Percentiles rank a stretch among this genome's conserved stretches.
These are phyloP conservation scores for Metschnikowia anglica DNA, from an alignment of 805 yeast genomes.

Conservation along the genomic window DNA sequence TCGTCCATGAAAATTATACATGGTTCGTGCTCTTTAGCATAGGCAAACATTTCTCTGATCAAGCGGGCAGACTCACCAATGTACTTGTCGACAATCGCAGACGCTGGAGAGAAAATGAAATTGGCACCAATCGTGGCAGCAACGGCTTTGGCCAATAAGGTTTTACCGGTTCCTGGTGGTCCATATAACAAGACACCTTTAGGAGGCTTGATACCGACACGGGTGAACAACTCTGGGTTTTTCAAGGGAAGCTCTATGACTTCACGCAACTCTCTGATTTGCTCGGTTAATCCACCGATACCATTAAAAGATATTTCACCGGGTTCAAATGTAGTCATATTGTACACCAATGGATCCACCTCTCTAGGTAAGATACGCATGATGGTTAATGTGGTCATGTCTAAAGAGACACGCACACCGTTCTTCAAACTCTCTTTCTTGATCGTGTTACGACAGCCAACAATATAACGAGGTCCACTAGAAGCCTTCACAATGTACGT, in stretches of 20 bases:
- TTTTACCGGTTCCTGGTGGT: slow-evolving; percentile 98
- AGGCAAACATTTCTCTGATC: slow-evolving; percentile 96
- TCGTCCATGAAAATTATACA: slow-evolving; percentile 98
- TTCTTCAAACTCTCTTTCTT: slow-evolving; percentile 79
- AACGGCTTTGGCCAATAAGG: slow-evolving; percentile 93
- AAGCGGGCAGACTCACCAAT: slow-evolving; percentile 97
- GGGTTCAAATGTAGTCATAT: slow-evolving; percentile 98
- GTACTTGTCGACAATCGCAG: slow-evolving; percentile 96
- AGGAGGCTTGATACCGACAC: slow-evolving; percentile 99
- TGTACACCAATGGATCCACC: slow-evolving; percentile 96
- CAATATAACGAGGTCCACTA: slow-evolving; percentile 96
- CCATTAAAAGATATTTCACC: slow-evolving; percentile 94
- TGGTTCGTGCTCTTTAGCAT: slow-evolving; percentile 97
- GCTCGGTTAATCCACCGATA: slow-evolving; percentile 95
- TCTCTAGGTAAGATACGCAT: slow-evolving; percentile 97
- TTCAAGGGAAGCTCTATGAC: slow-evolving; percentile 96
- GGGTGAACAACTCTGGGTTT: slow-evolving; percentile 90
- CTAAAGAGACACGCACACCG: slow-evolving; percentile 95
- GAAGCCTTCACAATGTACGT: slow-evolving; percentile 94
- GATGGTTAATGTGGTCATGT: slow-evolving; percentile 95
- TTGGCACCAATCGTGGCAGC: slow-evolving; percentile 99
- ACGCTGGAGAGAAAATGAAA: slow-evolving; percentile 96
- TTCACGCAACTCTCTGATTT: slow-evolving; percentile 93
- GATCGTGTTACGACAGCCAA: slow-evolving; percentile 93
- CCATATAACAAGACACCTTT: slow-evolving; percentile 96